phyloP scores from a whole-genome alignment of 306 rosid species.

The Lupinus albus region DNA sequence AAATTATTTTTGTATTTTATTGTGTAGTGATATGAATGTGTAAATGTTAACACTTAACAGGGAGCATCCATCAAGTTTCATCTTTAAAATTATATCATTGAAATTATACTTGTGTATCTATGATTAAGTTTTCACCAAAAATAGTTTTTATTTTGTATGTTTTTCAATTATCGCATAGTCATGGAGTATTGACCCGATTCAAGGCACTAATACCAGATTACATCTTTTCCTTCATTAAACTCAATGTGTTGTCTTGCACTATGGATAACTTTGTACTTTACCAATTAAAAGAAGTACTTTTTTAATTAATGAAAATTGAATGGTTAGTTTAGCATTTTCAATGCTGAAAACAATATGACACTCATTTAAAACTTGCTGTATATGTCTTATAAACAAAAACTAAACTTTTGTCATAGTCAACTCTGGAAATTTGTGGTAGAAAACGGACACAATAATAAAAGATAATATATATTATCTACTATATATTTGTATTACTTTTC shows the following conservation, averaged over 20 bases:
- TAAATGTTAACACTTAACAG: too few relatives aligned
- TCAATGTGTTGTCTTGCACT: not conserved
- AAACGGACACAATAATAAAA: not conserved
- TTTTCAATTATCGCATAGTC: too few relatives aligned
- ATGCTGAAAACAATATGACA: conserved; percentile 2
- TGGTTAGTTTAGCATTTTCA: conserved; percentile 2
- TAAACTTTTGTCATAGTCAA: not conserved
- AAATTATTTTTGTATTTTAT: too few relatives aligned
- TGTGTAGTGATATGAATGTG: too few relatives aligned
- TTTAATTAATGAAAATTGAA: conserved; percentile 24
- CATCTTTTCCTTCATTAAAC: not conserved
- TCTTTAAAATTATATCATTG: too few relatives aligned
- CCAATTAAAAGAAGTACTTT: not conserved
- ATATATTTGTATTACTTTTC: too few relatives aligned
- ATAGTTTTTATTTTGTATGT: too few relatives aligned
- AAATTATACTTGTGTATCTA: too few relatives aligned
- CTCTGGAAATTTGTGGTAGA: conserved; percentile 8
- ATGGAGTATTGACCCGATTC: too few relatives aligned
- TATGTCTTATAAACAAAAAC: not conserved
- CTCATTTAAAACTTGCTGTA: conserved; percentile 27
- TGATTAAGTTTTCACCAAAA: too few relatives aligned
- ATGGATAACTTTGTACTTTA: conserved; percentile 2
- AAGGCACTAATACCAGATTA: too few relatives aligned
- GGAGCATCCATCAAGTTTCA: too few relatives aligned
- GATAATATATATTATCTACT: not conserved